Conservation (phyloP, 2,329 filamentous ascomycete genomes). For the Paradendryphiella salina region DNA sequence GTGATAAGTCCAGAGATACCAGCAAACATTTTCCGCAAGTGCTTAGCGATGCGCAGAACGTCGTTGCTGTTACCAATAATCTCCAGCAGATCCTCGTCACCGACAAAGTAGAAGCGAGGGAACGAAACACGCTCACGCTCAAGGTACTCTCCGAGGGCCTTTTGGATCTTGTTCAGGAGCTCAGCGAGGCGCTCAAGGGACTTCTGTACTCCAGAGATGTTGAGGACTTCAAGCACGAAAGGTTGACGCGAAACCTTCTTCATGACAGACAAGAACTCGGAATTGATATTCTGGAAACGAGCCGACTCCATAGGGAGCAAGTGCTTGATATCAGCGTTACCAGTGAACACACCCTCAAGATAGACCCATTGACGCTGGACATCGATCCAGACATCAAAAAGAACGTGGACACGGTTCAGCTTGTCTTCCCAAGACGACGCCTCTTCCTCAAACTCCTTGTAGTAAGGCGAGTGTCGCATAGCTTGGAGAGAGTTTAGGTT, state of each 20-base stretch:
- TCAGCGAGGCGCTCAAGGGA: slow-evolving; percentile 95
- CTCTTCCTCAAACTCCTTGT: slow-evolving; percentile 98
- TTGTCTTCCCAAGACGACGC: slow-evolving; percentile 97
- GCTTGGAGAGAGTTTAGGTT: slow-evolving; percentile 96
- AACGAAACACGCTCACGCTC: slow-evolving; percentile 98
- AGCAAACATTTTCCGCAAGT: slow-evolving; percentile 99
- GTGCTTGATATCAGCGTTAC: slow-evolving; percentile 98
- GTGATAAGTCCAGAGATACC: slow-evolving; percentile 88
- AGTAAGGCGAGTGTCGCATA: slow-evolving; percentile 98
- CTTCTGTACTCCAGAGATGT: slow-evolving; percentile 94
- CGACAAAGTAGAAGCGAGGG: slow-evolving; percentile 98
- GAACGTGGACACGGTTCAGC: slow-evolving; percentile 91
- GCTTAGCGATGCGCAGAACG: slow-evolving; percentile 91
- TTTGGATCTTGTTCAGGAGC: slow-evolving; percentile 97
- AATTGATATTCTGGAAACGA: slow-evolving; percentile 98
- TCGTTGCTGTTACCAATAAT: slow-evolving; percentile 99
- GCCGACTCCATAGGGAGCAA: slow-evolving; percentile 94
- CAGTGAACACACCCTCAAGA: slow-evolving; percentile 96
- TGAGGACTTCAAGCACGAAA: slow-evolving; percentile 91
- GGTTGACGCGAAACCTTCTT: slow-evolving; percentile 98
- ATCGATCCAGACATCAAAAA: slow-evolving; percentile 99
- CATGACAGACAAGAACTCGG: slow-evolving; percentile 98
- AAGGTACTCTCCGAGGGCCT: slow-evolving; percentile 96
- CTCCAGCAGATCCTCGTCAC: slow-evolving; percentile 95
- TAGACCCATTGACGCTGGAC: slow-evolving; percentile 99